phyloP scores from a whole-genome alignment of 495 filamentous ascomycete species.

The Coniosporium apollinis region DNA sequence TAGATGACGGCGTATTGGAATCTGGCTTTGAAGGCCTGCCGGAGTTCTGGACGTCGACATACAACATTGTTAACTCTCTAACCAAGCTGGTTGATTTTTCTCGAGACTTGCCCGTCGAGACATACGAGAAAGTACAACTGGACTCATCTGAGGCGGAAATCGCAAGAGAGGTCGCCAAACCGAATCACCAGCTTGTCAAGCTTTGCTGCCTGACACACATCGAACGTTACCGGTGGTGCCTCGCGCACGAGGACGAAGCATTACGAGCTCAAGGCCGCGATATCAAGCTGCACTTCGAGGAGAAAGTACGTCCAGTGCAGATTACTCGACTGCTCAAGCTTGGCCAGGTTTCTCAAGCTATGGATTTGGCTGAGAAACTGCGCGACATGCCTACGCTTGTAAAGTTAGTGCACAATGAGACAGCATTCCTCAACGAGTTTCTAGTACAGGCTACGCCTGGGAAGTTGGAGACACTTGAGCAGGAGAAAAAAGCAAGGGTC shows the following conservation, averaged over 20 bases:
- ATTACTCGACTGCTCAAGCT: conserved; percentile 51
- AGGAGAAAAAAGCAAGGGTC: conserved; percentile 6
- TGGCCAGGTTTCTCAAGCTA: conserved; percentile 47
- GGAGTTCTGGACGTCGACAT: conserved; percentile 65
- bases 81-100: conserved; percentile 34
- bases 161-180: conserved; percentile 30
- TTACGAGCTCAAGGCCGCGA: conserved; percentile 27
- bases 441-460: conserved; percentile 8
- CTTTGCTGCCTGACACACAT: conserved; percentile 40
- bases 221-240: conserved; percentile 46
- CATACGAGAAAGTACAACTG: conserved; percentile 9
- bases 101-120: conserved; percentile 14
- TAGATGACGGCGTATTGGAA: conserved; percentile 51
- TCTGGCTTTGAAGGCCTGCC: conserved; percentile 45
- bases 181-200: conserved; percentile 38
- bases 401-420: conserved; percentile 15
- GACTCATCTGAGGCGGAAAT: conserved; percentile 10
- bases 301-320: conserved; percentile 38
- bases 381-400: conserved; percentile 22
- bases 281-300: conserved; percentile 30
- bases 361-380: conserved; percentile 54
- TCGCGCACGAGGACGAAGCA: conserved; percentile 31
- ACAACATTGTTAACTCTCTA: conserved; percentile 37
- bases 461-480: conserved; percentile 7
- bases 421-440: conserved; percentile 10